Conservation (phyloP, 192 early-diverging fungal species). For the Diversispora epigaea region DNA sequence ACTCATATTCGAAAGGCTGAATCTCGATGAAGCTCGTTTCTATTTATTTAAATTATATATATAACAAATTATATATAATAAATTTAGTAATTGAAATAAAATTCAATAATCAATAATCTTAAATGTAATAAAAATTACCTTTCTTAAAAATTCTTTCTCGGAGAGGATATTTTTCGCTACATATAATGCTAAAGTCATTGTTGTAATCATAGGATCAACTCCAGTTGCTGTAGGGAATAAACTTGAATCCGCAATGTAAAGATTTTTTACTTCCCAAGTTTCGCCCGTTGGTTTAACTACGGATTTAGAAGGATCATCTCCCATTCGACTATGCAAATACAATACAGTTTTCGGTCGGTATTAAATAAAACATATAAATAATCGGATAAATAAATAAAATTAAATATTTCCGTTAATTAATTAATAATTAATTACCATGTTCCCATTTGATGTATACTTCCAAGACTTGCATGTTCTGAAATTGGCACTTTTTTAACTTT, state of each 20-base stretch:
- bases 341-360: neutral
- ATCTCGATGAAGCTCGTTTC: too few species aligned
- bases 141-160: constrained; percentile 1
- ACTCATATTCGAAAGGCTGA: too few species aligned
- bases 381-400: neutral
- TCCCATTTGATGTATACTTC: constrained; percentile 70
- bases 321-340: constrained; percentile 62
- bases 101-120: too few species aligned
- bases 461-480: constrained; percentile 39
- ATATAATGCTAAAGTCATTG: constrained; percentile 13
- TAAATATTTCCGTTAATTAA: neutral
- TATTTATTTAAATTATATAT: too few species aligned
- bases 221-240: constrained; percentile 72
- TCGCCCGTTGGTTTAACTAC: constrained; percentile 69
- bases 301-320: constrained; percentile 48
- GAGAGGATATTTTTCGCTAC: constrained; percentile 3
- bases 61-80: too few species aligned
- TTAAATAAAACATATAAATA: too few species aligned
- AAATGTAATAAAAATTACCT: neutral
- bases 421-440: constrained; percentile 42
- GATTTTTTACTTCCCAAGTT: constrained; percentile 69
- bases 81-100: too few species aligned
- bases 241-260: constrained; percentile 73
- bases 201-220: constrained; percentile 61
- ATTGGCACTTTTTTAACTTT: constrained; percentile 38